Evolutionary conservation across 352 stramenopile species (phyloP), one percentile per base, ranked within the genome.

Genomic region (Aphanomyces astaci): DNA sequence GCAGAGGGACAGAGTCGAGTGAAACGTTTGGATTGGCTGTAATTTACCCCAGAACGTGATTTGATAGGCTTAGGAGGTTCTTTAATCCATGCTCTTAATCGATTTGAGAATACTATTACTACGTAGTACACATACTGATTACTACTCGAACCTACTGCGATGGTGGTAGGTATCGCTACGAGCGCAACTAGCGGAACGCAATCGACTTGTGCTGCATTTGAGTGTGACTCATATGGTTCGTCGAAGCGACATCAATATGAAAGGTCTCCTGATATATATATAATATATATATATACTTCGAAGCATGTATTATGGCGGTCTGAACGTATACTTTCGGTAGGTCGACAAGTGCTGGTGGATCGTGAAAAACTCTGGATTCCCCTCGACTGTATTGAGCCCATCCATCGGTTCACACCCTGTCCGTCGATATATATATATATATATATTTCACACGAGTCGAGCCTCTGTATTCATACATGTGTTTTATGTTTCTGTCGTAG

Each of bases 331-430:
- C 13, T 46, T 17, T 46, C 19, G 19, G 19, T 55, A 56, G 84
- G 84, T 4, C 76, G 73, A 2, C 67, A 77, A 3, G 75, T 89
- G 40, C 80, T 85, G 66, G 64, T 90, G 27, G 76, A 90, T 65
- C 65, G 56, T 0, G 78, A 87, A 52, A 88, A 89, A 48, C 73
- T 86, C n/a, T 92, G 84, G 84, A 74, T 92, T 0, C 60, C 80
- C 0, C 76, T 73, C 40, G 78, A 76, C 0, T 72, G 57, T 25
- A 66, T 90, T 3, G 62, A 68, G 25, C 46, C 62, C 22, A 68
- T 68, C 22, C 32, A 24, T 11, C 19, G n/a, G 11, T 68, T 59
- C 22, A 43, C 62, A 19, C 32, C 57, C 87, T n/a, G 10, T 71
- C 1, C 71, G 77, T 0, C 24, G 39, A n/a, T 36, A 10, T 2